Conservation (phyloP, 2,329 filamentous ascomycete species). For the Coniochaeta sp. region DNA sequence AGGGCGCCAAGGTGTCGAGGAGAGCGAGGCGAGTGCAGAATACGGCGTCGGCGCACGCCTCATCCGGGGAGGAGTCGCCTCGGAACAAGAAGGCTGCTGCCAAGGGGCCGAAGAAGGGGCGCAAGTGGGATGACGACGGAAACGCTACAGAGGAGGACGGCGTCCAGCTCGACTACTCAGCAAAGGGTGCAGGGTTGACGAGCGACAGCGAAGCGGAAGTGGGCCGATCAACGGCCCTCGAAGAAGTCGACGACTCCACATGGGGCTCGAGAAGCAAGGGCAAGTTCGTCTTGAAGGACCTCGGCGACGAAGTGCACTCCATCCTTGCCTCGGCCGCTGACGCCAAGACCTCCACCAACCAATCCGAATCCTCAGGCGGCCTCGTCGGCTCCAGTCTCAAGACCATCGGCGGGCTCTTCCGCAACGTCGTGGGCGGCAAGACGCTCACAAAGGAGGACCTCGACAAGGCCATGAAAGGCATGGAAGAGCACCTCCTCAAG, state of each 20-base stretch:
- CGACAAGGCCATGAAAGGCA: conserved; percentile 85
- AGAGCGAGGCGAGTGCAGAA: conserved; percentile 67
- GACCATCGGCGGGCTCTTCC: conserved; percentile 81
- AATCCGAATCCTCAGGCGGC: conserved; percentile 45
- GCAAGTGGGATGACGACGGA: conserved; percentile 89
- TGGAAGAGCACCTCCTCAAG: conserved; percentile 89
- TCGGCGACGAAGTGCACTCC: conserved; percentile 87
- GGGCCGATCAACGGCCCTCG: conserved; percentile 52
- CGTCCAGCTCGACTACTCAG: conserved; percentile 85
- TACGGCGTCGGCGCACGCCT: conserved; percentile 56
- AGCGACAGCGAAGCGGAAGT: conserved; percentile 43
- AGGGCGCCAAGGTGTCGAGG: conserved; percentile 64
- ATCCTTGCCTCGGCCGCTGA: conserved; percentile 78
- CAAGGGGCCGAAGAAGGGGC: conserved; percentile 68
- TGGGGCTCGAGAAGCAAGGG: conserved; percentile 89
- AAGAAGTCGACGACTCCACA: conserved; percentile 67
- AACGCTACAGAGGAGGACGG: conserved; percentile 76
- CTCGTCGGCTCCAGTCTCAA: conserved; percentile 73
- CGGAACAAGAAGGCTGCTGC: conserved; percentile 50
- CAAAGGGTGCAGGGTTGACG: conserved; percentile 36
- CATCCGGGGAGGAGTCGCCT: conserved; percentile 76
- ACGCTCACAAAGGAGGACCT: conserved; percentile 82
- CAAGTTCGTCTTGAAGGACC: conserved; percentile 86
- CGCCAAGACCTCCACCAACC: conserved; percentile 39
- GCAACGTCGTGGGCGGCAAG: conserved; percentile 93